Percentiles rank a stretch among this genome's conserved stretches.
Conservation (phyloP, 1,139 yeast species). For the Zygoascus hellenicus region DNA sequence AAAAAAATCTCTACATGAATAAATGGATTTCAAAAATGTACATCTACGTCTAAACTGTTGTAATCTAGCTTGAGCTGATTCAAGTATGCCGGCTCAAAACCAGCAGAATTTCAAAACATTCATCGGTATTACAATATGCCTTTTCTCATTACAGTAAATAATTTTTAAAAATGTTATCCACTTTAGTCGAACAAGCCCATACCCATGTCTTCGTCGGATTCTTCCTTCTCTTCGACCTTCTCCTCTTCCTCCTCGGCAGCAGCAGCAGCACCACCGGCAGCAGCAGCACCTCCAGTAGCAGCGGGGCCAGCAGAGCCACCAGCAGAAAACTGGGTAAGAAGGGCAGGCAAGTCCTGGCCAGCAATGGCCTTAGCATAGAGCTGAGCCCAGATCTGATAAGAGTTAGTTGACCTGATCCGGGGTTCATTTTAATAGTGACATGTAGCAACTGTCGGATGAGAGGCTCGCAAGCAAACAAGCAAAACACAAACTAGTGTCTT, state of each 20-base stretch:
- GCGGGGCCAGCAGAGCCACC: conserved; percentile 61
- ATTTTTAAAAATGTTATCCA: not conserved
- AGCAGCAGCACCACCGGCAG: conserved; percentile 57
- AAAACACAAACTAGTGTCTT: no score
- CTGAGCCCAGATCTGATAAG: conserved; percentile 72
- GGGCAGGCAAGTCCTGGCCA: conserved; percentile 92
- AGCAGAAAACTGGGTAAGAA: conserved; percentile 73
- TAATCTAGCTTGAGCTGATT: no score
- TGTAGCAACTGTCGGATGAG: no score
- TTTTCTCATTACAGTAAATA: no score
- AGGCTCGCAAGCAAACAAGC: no score
- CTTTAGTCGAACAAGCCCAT: conserved; percentile 37
- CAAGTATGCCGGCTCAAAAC: no score
- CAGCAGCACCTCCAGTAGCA: conserved; percentile 51
- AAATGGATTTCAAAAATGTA: no score
- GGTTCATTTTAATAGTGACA: no score
- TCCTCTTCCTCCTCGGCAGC: conserved; percentile 52
- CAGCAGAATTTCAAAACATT: no score
- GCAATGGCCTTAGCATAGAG: conserved; percentile 94
- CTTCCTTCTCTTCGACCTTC: conserved; percentile 30
- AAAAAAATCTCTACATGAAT: no score
- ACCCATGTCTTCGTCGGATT: conserved; percentile 37
- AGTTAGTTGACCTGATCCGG: not conserved
- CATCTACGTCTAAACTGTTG: no score
- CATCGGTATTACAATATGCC: no score